Conservation (phyloP, 148 eudicot genomes). For the Chenopodium quinoa region DNA sequence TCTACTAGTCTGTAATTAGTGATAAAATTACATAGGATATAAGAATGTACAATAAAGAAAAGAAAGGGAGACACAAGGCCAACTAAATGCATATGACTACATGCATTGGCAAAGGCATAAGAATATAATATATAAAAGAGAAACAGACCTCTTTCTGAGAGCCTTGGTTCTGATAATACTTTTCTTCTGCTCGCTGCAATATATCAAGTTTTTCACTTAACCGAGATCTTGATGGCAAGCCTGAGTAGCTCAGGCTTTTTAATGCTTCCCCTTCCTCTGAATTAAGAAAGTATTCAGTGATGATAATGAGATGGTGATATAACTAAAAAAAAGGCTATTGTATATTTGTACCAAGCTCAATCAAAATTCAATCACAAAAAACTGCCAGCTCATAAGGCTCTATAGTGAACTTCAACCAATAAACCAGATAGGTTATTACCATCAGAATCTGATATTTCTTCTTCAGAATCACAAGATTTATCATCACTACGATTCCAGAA, state of each 20-base stretch:
- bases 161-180: conserved; percentile 52
- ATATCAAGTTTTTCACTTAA: conserved; percentile 58
- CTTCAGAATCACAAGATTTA: conserved; percentile 64
- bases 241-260: conserved; percentile 39
- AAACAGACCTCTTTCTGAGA: conserved; percentile 53
- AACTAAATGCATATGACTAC: not conserved
- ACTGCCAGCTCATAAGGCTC: conserved; percentile 4
- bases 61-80: conserved; percentile 2
- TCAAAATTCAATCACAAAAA: conserved; percentile 17
- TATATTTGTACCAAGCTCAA: not conserved
- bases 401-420: not conserved
- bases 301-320: conserved; percentile 6
- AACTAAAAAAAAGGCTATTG: not conserved
- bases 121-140: not conserved
- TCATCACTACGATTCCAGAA: conserved; percentile 87
- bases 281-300: conserved; percentile 12
- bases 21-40: not conserved
- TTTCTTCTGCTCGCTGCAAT: conserved; percentile 84
- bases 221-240: conserved; percentile 43
- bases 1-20: conserved; percentile 41
- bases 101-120: not conserved
- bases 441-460: conserved; percentile 88
- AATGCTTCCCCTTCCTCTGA: conserved; percentile 57
- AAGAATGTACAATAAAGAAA: not conserved
- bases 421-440: conserved; percentile 44